phyloP scores from a whole-genome alignment of 192 early-diverging fungal species.

The Funneliformis mosseae region DNA sequence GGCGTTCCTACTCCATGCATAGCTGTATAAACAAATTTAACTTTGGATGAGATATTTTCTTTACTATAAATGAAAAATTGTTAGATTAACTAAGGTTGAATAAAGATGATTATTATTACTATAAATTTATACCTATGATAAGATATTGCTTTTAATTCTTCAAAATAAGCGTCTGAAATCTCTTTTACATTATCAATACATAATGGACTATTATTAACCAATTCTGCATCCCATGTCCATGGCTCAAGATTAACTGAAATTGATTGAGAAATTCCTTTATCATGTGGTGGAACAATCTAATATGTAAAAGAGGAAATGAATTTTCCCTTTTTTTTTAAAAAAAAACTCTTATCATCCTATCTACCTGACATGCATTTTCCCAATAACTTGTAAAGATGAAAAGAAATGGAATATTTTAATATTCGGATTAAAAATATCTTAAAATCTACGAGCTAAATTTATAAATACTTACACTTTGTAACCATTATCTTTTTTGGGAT shows the following conservation, averaged over 20 bases:
- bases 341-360: background rate
- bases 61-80: constrained; percentile 37
- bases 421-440: constrained; percentile 40
- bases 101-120: background rate
- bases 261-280: constrained; percentile 73
- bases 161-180: constrained; percentile 76
- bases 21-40: constrained; percentile 86
- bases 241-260: constrained; percentile 71
- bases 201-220: constrained; percentile 56
- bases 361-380: constrained; percentile 79
- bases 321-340: background rate
- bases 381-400: constrained; percentile 54
- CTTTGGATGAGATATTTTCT: constrained; percentile 46
- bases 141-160: constrained; percentile 51
- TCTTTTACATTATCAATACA: constrained; percentile 59
- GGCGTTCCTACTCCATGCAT: constrained; percentile 94
- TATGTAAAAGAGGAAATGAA: background rate
- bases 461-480: constrained; percentile 66
- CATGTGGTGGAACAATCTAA: constrained; percentile 84
- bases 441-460: background rate
- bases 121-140: constrained; percentile 27
- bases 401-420: background rate
- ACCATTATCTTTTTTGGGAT: constrained; percentile 93
- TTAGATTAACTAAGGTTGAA: background rate
- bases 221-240: constrained; percentile 68